phyloP scores from a whole-genome alignment of 331 rosid species.

The Ulmus americana region DNA sequence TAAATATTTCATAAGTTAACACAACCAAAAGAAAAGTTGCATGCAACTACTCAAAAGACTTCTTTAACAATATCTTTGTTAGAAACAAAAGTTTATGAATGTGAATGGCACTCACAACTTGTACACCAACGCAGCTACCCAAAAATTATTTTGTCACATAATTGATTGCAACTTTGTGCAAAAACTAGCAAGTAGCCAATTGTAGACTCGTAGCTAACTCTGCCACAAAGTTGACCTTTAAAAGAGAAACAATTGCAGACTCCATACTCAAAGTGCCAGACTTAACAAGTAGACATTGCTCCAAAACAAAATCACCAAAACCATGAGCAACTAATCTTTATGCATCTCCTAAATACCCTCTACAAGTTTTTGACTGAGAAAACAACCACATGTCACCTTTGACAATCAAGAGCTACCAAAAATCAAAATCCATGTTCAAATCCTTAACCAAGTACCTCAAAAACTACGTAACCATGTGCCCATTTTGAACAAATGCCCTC shows the following conservation, averaged over 20 bases:
- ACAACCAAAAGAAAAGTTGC: neutral
- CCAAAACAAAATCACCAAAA: slow-evolving; percentile 13
- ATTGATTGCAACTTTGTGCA: neutral
- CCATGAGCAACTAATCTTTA: slow-evolving; percentile 31
- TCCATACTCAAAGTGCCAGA: slow-evolving; percentile 5
- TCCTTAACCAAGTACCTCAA: slow-evolving; percentile 7
- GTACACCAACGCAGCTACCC: slow-evolving; percentile 1
- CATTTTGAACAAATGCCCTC: slow-evolving; percentile 11
- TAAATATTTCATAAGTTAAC: neutral
- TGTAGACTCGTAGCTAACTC: too few relatives aligned
- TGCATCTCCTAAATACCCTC: slow-evolving; percentile 34
- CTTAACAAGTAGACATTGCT: slow-evolving; percentile 15
- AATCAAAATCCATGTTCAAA: slow-evolving; percentile 7
- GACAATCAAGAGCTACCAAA: slow-evolving; percentile 17
- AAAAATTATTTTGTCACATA: neutral
- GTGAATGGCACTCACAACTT: slow-evolving; percentile 8
- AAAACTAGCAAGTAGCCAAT: neutral
- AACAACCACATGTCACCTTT: slow-evolving; percentile 40
- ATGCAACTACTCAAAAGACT: neutral
- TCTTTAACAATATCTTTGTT: neutral
- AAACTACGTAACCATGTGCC: slow-evolving; percentile 26
- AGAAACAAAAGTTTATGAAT: neutral
- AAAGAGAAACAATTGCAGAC: slow-evolving; percentile 21
- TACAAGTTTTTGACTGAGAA: slow-evolving; percentile 22
- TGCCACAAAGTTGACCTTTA: slow-evolving; percentile 8